Base-by-base conservation (phyloP, 129 eudicot species). In the Logfia minima region DNA sequence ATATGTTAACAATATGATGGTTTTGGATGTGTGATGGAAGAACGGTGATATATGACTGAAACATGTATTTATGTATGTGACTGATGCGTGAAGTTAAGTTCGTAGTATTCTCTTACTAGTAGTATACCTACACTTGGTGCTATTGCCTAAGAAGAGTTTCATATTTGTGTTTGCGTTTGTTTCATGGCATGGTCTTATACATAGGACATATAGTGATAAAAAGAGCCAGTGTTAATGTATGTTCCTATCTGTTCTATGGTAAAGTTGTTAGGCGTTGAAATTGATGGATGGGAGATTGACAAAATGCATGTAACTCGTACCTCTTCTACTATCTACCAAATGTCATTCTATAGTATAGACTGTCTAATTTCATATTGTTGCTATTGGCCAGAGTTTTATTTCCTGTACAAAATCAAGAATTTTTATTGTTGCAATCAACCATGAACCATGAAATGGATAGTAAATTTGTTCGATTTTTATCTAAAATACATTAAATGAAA, bases 401-500 rank as follows among this genome's bases (percentile, higher is more conserved):
- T 43, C 28, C 21, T 51, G 35, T 64, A 17, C 23, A 61, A 10
- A 39, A 8, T 71, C 6, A 60, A 23, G 39, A 60, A 29, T 78
- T 17, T 52, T 23, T 61, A 51, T 39, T 68, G 16, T 29, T 79
- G 5, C 64, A 28, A 64, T 79, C 51, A 23, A 70, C 58, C 77
- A 70, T 61, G 65, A 70, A 60, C 16, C 70, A 28, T 77, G 16
- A 70, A 77, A 71, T 45, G 62, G 28, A 35, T 56, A 79, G 72
- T 48, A 34, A 19, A 22, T 79, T 52, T 14, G 61, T 70, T 37
- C 9, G 5, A 8, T n/a, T 8, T 5, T 7, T 7, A 3, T 62
- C 39, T 23, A 34, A 66, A 18, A 21, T 29, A 18, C 43, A 37
- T 24, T 24, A 41, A 45, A 66, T 18, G 55, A 19, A 34, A 51